Evolutionary conservation across 2,329 filamentous ascomycete genomes (phyloP).

Genomic region (Scolecobasidium constrictum): DNA sequence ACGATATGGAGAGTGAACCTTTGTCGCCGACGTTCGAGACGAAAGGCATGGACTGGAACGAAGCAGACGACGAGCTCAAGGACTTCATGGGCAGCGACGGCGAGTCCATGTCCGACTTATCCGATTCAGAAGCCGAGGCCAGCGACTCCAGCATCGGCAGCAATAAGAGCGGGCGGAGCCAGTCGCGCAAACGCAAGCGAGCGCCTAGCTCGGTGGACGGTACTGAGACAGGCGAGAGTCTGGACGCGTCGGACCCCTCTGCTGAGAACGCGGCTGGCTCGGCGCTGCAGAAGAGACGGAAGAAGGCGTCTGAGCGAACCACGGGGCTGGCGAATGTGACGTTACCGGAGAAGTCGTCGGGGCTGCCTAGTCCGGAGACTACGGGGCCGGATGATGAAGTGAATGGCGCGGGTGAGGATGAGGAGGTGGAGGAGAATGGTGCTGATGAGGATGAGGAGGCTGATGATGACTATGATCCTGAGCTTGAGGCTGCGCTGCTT

Average conservation of each 20-base stretch:
- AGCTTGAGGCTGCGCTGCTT: no score
- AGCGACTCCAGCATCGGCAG: slow-evolving; percentile 1
- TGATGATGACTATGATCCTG: slow-evolving; percentile 33
- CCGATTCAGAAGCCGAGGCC: slow-evolving; percentile 23
- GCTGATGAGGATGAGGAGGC: slow-evolving; percentile 42
- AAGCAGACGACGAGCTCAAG: slow-evolving; percentile 15
- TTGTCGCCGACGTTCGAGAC: slow-evolving; percentile 7
- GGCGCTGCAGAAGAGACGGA: slow-evolving; percentile 35
- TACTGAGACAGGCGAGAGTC: slow-evolving; percentile 21
- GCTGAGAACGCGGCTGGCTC: slow-evolving; percentile 19
- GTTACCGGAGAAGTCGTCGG: slow-evolving; percentile 26
- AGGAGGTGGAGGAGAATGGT: slow-evolving; percentile 20
- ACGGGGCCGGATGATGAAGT: slow-evolving; percentile 29
- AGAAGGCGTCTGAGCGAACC: slow-evolving; percentile 34
- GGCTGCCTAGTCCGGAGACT: slow-evolving; percentile 28
- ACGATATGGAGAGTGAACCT: slow-evolving; percentile 16
- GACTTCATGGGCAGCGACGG: slow-evolving; percentile 56
- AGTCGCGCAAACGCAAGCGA: slow-evolving; percentile 23
- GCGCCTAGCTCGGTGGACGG: slow-evolving; percentile 18
- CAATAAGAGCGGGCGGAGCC: slow-evolving; percentile 14
- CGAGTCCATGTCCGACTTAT: slow-evolving; percentile 35
- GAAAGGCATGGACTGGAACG: slow-evolving; percentile 7
- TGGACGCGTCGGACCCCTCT: slow-evolving; percentile 22
- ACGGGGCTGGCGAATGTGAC: slow-evolving; percentile 34
- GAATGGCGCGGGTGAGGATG: slow-evolving; percentile 9